These are phyloP conservation scores for Cladorrhinum sp. DNA, from an alignment of 2,329 filamentous ascomycete genomes.

Conservation along the genomic window DNA sequence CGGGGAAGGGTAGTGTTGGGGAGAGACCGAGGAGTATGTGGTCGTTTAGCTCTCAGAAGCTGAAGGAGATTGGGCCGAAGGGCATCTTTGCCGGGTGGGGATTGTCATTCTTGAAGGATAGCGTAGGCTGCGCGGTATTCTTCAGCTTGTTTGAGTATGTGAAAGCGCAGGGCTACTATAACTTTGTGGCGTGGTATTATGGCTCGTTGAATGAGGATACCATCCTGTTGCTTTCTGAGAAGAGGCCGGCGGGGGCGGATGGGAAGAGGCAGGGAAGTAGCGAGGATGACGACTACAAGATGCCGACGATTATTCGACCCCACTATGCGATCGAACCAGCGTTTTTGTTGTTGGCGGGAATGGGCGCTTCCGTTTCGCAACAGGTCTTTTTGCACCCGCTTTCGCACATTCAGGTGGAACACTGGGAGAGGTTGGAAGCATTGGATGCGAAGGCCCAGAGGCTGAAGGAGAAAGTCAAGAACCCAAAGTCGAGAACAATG, in stretches of 20 bases:
- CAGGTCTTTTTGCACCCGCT: constrained; percentile 70
- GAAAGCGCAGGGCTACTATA: constrained; percentile 71
- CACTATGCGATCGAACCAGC: constrained; percentile 73
- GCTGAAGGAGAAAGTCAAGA: constrained; percentile 34
- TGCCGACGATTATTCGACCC: constrained; percentile 58
- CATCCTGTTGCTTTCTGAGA: constrained; percentile 48
- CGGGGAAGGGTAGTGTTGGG: constrained; percentile 23
- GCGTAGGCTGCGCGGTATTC: constrained; percentile 66
- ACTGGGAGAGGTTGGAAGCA: constrained; percentile 70
- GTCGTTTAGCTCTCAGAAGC: constrained; percentile 64
- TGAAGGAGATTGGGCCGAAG: constrained; percentile 67
- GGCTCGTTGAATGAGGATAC: constrained; percentile 53
- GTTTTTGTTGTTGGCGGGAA: constrained; percentile 67
- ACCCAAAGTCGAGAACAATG: constrained; percentile 35
- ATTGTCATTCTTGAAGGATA: constrained; percentile 66
- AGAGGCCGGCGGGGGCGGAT: constrained; percentile 37
- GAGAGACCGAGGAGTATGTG: constrained; percentile 62
- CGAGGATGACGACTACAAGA: constrained; percentile 10
- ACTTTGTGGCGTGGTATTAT: constrained; percentile 69
- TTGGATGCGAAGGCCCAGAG: constrained; percentile 60
- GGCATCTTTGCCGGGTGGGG: constrained; percentile 74
- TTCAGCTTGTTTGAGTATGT: constrained; percentile 74
- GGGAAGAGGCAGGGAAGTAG: constrained; percentile 7
- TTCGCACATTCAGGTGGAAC: constrained; percentile 66
- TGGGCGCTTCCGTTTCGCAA: constrained; percentile 65